A percentile compares a stretch with the other conserved stretches of the same genome.
phyloP scores from a whole-genome alignment of 2,329 filamentous ascomycete genomes.

The Xylaria multiplex region DNA sequence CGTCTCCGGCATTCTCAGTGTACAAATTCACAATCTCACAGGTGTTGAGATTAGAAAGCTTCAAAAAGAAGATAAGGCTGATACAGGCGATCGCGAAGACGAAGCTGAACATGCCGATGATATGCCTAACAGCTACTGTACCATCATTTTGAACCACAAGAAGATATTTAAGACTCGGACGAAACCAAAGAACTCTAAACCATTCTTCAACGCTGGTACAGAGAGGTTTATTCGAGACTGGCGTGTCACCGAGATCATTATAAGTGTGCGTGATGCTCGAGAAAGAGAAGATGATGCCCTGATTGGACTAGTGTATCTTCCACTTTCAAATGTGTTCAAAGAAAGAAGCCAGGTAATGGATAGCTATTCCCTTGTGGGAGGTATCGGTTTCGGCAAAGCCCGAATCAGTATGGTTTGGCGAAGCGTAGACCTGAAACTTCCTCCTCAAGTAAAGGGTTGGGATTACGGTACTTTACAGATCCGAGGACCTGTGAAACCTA shows the following conservation, averaged over 20 bases:
- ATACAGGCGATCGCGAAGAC: conserved; percentile 60
- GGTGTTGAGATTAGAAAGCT: conserved; percentile 70
- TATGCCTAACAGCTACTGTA: conserved; percentile 77
- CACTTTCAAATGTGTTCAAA: conserved; percentile 69
- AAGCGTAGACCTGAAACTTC: conserved; percentile 71
- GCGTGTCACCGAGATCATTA: conserved; percentile 71
- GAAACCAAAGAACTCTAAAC: conserved; percentile 81
- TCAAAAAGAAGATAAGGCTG: conserved; percentile 64
- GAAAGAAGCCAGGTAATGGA: conserved; percentile 72
- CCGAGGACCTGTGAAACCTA: conserved; percentile 60
- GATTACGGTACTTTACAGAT: conserved; percentile 77
- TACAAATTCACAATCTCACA: conserved; percentile 78
- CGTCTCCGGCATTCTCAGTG: conserved; percentile 73
- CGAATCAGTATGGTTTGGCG: conserved; percentile 79
- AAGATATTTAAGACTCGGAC: conserved; percentile 76
- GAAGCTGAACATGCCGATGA: conserved; percentile 71
- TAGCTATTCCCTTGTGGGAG: conserved; percentile 74
- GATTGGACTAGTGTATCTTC: conserved; percentile 76
- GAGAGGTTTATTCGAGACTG: conserved; percentile 78
- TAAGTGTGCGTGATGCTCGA: conserved; percentile 73
- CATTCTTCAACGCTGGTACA: conserved; percentile 81
- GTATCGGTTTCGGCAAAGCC: conserved; percentile 75
- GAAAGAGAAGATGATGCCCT: conserved; percentile 76
- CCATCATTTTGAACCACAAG: conserved; percentile 76
- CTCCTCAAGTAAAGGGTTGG: conserved; percentile 71